phyloP scores from a whole-genome alignment of 1,139 yeast genomes.

The Saccharomyces hybrid region DNA sequence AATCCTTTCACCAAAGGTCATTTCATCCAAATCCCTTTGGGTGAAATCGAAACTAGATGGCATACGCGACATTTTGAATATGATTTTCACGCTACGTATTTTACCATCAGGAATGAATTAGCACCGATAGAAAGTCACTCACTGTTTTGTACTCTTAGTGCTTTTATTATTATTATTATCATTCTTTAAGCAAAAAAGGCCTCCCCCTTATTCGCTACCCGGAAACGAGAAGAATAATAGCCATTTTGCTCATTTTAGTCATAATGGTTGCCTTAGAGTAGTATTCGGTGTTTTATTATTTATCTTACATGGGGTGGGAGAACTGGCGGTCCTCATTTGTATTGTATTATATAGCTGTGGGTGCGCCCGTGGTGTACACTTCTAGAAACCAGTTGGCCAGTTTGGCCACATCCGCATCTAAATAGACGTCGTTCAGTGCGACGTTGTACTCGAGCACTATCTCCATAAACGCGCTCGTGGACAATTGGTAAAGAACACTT shows the following conservation, averaged over 20 bases:
- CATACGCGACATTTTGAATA: conserved; percentile 27
- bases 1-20: conserved; percentile 32
- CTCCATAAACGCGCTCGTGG: conserved; percentile 56
- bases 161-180: neutral
- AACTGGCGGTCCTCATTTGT: neutral
- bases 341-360: neutral
- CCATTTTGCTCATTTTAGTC: neutral
- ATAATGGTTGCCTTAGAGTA: neutral
- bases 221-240: neutral
- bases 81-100: neutral
- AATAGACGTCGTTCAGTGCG: conserved; percentile 53
- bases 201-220: neutral
- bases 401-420: conserved; percentile 55
- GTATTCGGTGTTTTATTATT: neutral
- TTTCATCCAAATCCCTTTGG: conserved; percentile 23
- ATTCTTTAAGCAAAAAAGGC: neutral
- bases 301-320: neutral
- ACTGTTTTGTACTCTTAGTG: neutral
- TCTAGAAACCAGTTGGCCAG: conserved; percentile 68
- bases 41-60: conserved; percentile 34
- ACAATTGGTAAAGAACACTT: conserved; percentile 51
- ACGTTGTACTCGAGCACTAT: conserved; percentile 56
- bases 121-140: neutral
- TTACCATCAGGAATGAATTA: neutral
- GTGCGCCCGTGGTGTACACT: conserved; percentile 21